These are phyloP conservation scores for Pythium guiyangense DNA, from an alignment of 352 stramenopile species.

Conservation along the genomic window DNA sequence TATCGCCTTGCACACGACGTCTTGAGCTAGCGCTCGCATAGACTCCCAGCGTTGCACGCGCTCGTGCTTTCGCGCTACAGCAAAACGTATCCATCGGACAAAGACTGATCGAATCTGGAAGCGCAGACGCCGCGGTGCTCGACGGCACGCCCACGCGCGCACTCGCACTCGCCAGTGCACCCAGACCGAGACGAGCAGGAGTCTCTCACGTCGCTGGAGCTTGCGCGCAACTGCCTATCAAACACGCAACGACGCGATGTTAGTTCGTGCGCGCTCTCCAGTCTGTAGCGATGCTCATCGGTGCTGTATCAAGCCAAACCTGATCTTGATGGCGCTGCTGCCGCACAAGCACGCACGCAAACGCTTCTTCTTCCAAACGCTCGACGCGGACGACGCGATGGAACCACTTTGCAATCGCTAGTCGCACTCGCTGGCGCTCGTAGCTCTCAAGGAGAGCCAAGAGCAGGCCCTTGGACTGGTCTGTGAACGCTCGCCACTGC, in stretches of 20 bases:
- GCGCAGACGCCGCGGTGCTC: background rate
- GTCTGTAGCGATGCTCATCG: background rate
- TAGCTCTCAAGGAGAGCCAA: background rate
- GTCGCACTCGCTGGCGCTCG: background rate
- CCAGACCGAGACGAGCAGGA: slow-evolving; percentile 4
- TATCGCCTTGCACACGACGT: no score
- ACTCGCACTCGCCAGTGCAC: slow-evolving; percentile 2
- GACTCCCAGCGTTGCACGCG: background rate
- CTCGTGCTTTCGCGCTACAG: background rate
- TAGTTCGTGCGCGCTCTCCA: background rate
- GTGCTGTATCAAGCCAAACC: background rate
- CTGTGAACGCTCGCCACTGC: slow-evolving; percentile 5
- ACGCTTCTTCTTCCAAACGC: slow-evolving; percentile 1
- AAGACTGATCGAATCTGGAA: slow-evolving; percentile 5
- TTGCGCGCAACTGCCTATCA: background rate
- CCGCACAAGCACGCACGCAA: background rate
- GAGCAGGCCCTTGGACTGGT: background rate
- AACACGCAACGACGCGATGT: background rate
- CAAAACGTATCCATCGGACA: slow-evolving; percentile 5
- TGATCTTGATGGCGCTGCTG: background rate
- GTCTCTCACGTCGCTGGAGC: background rate
- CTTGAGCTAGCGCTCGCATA: background rate
- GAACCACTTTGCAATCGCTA: slow-evolving; percentile 9
- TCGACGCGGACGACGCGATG: slow-evolving; percentile 6
- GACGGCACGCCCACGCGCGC: slow-evolving; percentile 1